These are phyloP conservation scores for Ampelomyces quisqualis DNA, from an alignment of 2,329 filamentous ascomycete genomes.

Conservation along the genomic window DNA sequence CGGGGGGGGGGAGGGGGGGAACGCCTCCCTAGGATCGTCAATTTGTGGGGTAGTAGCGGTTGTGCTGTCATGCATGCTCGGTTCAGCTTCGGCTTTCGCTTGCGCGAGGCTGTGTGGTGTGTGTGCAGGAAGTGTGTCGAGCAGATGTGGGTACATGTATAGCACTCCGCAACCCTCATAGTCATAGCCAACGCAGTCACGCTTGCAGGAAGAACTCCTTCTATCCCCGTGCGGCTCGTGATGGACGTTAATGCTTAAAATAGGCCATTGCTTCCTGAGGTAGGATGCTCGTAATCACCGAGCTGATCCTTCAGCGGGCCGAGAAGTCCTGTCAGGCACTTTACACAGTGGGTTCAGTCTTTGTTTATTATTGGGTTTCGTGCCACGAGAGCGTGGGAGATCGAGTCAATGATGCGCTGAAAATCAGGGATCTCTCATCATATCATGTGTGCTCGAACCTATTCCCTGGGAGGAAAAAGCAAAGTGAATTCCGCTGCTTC, in stretches of 20 bases:
- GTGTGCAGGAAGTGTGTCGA: slow-evolving; percentile 15
- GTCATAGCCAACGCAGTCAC: slow-evolving; percentile 10
- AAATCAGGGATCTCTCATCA: slow-evolving; percentile 34
- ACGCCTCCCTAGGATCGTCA: slow-evolving; percentile 32
- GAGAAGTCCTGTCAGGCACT: slow-evolving; percentile 1
- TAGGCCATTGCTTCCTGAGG: neutral
- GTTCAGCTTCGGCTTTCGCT: slow-evolving; percentile 24
- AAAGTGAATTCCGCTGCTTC: slow-evolving; percentile 23
- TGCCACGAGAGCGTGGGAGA: slow-evolving; percentile 41
- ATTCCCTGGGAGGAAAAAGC: slow-evolving; percentile 30
- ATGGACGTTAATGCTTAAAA: neutral
- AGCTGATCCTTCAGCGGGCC: neutral
- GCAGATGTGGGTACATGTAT: slow-evolving; percentile 7
- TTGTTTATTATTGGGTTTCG: too few species aligned
- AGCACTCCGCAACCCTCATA: slow-evolving; percentile 15
- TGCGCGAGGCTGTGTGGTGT: slow-evolving; percentile 35
- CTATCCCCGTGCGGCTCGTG: slow-evolving; percentile 16
- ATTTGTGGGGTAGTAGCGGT: slow-evolving; percentile 43
- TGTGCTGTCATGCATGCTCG: slow-evolving; percentile 24
- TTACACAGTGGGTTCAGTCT: too few species aligned
- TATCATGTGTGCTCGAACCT: slow-evolving; percentile 18
- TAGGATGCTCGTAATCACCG: neutral
- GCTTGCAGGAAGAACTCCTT: slow-evolving; percentile 23
- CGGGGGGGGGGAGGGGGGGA: slow-evolving; percentile 42
- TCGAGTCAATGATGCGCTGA: slow-evolving; percentile 18